These are phyloP conservation scores for Arachis stenosperma DNA, from an alignment of 306 rosid species.

Conservation along the genomic window DNA sequence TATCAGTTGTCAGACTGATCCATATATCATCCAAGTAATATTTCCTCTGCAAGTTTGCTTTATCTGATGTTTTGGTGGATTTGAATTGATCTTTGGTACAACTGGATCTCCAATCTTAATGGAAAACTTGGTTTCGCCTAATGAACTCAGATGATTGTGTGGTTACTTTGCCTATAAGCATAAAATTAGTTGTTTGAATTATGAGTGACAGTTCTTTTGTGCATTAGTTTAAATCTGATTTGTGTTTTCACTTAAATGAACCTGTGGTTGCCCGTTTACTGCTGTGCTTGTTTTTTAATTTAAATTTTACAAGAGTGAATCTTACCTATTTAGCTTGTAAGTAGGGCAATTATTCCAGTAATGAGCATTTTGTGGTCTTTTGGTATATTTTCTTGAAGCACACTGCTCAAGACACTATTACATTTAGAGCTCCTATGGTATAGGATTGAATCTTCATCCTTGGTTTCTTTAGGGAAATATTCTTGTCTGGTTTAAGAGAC, in stretches of 20 bases:
- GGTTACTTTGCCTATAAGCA: conserved; percentile 6
- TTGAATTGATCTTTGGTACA: neutral
- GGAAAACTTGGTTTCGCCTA: conserved; percentile 1
- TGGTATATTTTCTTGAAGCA: conserved; percentile 11
- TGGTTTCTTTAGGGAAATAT: conserved; percentile 1
- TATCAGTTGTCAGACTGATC: conserved; percentile 10
- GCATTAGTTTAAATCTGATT: conserved; percentile 1
- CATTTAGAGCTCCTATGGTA: neutral
- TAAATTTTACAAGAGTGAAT: neutral
- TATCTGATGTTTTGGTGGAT: conserved; percentile 21
- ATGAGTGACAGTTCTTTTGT: conserved; percentile 4
- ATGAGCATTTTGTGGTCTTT: conserved; percentile 2
- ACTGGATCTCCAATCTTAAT: conserved; percentile 4
- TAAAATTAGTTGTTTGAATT: neutral
- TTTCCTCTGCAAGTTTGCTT: conserved; percentile 7
- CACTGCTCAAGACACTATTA: neutral
- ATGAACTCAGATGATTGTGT: neutral
- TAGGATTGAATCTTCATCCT: neutral
- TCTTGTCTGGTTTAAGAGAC: neutral
- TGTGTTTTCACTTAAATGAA: neutral
- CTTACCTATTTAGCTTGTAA: neutral
- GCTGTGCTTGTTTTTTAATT: neutral
- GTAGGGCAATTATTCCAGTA: neutral
- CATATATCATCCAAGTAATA: neutral
- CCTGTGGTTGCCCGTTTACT: neutral